Evolutionary conservation across 169 alveolate species (phyloP), one percentile per base, ranked within the genome.

Genomic region (Eimeria acervulina): DNA sequence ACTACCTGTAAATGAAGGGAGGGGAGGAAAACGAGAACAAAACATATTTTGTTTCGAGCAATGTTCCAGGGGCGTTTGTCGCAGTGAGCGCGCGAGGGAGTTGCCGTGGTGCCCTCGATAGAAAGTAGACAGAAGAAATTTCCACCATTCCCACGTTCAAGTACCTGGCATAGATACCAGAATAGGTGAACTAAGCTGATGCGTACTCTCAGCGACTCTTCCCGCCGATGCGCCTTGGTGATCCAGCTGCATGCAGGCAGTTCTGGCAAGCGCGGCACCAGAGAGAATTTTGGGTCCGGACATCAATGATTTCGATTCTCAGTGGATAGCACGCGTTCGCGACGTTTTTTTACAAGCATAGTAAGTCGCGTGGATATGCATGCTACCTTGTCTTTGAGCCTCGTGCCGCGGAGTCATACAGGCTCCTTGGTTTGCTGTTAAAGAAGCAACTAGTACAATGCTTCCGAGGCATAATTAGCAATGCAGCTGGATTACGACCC

Each of bases 71-170:
- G 8, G 52, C 1, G 28, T 72, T 51, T 36, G 51, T 31, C 52
- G 83, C 83, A 19, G 83, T 72, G 28, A 36, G 47, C 51, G 83
- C 40, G 42, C 78, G 40, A 68, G 44, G 44, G 40, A 72, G 83
- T 36, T 72, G 51, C 4, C 83, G 28, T 36, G 83, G 51, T 15
- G 52, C 15, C 51, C 51, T 33, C 21, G 51, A 36, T 36, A 36
- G 47, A 47, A 13, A 33, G 0, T 15, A 33, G 31, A 8, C 36
- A n/a, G 83, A 47, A 72, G 83, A 72, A 72, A 17, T 12, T 72
- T 33, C 3, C 83, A n/a, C 51, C 51, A 23, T 72, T 51, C 51
- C 28, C 33, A 72, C 12, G 47, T 33, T 36, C 80, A 33, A 31
- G 28, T 21, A 72, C 33, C 4, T 72, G 15, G 83, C 83, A 36